Conservation (phyloP, 192 early-diverging fungal species). For the Coemansia guatemalensis region DNA sequence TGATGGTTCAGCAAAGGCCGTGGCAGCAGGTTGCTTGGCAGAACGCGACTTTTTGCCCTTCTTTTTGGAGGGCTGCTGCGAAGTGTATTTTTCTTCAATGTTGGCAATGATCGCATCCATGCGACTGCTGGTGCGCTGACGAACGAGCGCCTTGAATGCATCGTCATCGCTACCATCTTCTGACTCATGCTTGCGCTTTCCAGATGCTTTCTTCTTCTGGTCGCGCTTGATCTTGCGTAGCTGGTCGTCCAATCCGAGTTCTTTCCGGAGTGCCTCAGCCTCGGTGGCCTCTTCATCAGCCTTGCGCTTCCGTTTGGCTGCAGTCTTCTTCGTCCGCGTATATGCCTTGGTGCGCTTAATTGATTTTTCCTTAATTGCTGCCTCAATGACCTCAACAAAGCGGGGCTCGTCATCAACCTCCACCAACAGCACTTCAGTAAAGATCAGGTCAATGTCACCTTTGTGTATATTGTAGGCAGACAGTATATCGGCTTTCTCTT, state of each 20-base stretch:
- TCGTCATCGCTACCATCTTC: conserved; percentile 13
- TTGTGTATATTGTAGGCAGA: conserved; percentile 62
- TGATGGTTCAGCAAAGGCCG: conserved; percentile 40
- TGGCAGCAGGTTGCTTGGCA: conserved; percentile 5
- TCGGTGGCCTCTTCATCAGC: conserved; percentile 63
- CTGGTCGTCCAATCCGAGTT: conserved; percentile 61
- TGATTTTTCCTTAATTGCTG: conserved; percentile 60
- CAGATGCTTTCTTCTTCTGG: conserved; percentile 20
- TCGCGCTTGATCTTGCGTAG: conserved; percentile 50
- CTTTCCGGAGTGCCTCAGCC: conserved; percentile 59
- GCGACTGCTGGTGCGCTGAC: conserved; percentile 50
- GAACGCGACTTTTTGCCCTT: conserved; percentile 14
- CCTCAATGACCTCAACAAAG: conserved; percentile 62
- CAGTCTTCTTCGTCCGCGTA: conserved; percentile 55
- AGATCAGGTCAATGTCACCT: conserved; percentile 72
- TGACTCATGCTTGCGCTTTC: conserved; percentile 24
- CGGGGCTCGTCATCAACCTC: conserved; percentile 65
- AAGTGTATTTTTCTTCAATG: conserved; percentile 57
- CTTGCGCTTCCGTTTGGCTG: conserved; percentile 54
- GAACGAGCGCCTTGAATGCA: conserved; percentile 60
- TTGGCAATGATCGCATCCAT: conserved; percentile 58
- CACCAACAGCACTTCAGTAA: conserved; percentile 60
- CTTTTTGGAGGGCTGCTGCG: conserved; percentile 7
- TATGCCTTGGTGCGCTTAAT: conserved; percentile 57
- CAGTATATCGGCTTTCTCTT: conserved; percentile 72